Conservation (phyloP, 148 eudicot genomes). For the Nepenthes mirabilis region DNA sequence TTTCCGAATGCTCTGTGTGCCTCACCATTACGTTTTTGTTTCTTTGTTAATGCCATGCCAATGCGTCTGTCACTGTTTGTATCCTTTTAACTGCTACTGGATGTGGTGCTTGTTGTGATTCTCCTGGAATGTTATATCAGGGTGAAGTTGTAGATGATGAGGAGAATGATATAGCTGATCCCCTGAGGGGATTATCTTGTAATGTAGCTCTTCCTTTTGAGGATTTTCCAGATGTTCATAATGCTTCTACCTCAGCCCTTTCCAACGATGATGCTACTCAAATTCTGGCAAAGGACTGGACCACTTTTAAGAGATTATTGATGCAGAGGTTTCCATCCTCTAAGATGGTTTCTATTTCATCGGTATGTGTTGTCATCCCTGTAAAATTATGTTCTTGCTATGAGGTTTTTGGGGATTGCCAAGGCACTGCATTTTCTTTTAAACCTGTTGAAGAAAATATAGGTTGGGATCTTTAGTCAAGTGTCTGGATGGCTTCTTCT, state of each 20-base stretch:
- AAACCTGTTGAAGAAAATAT: neutral
- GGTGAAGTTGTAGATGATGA: neutral
- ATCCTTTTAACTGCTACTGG: too few relatives aligned
- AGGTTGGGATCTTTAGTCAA: neutral
- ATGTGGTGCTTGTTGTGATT: neutral
- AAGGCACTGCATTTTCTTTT: neutral
- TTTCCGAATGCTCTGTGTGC: too few relatives aligned
- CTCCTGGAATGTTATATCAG: too few relatives aligned
- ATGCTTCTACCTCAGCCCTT: constrained; percentile 5
- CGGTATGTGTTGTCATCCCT: constrained; percentile 24
- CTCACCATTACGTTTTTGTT: too few relatives aligned
- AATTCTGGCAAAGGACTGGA: constrained; percentile 39
- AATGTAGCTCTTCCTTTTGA: constrained; percentile 8
- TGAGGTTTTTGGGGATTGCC: neutral
- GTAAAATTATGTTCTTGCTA: neutral
- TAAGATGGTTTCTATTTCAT: constrained; percentile 37
- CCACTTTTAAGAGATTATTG: constrained; percentile 41
- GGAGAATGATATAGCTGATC: constrained; percentile 31
- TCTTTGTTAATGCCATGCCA: too few relatives aligned
- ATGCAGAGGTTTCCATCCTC: constrained; percentile 56
- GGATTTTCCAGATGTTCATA: constrained; percentile 12
- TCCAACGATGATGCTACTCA: constrained; percentile 13
- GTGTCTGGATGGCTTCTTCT: neutral
- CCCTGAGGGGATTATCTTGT: constrained; percentile 27
- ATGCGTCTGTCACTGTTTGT: too few relatives aligned